Evolutionary conservation across 306 rosid genomes (phyloP), one percentile per base, ranked within the genome.

Genomic region (Arachis hypogaea): DNA sequence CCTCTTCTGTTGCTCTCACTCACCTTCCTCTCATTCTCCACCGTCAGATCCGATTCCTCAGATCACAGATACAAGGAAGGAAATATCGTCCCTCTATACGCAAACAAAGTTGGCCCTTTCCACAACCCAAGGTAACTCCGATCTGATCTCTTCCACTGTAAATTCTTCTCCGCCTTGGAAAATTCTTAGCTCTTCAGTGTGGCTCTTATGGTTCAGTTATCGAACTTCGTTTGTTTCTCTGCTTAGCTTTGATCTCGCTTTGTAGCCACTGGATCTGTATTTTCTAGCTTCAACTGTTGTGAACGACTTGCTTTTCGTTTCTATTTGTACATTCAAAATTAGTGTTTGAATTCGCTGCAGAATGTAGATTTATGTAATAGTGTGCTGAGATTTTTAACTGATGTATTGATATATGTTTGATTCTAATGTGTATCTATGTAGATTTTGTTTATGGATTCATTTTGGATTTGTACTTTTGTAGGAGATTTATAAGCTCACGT

Each of bases 51-150:
- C 63, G 89, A 80, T 47, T 49, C 86, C 7, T 85, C 89, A 4
- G 79, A 85, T 77, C 86, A 85, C 71, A 85, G 85, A 0, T 85
- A 69, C 81, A 80, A 80, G 16, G 81, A 74, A 2, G 85, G 86
- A 28, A 86, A 85, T 9, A 11, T 33, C 33, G 89, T 85, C 16
- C 89, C 89, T 47, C 89, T 85, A 6, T 85, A 66, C 49, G 86
- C 86, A 46, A 85, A 85, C 72, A 85, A 85, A 52, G 89, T 85
- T 18, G 89, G 89, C 33, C 89, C 89, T 22, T 85, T 85, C 60
- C 89, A 85, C 54, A 85, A 85, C 60, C 89, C 89, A 9, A 85
- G 89, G 89, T 85, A 68, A 22, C 56, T 74, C n/a, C 67, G 84
- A 85, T 82, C 82, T 82, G 57, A 63, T 57, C 61, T 52, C 2